Base-by-base conservation (phyloP, 1,284 basidiomycete genomes). In the Stygiomarasmius scandens region DNA sequence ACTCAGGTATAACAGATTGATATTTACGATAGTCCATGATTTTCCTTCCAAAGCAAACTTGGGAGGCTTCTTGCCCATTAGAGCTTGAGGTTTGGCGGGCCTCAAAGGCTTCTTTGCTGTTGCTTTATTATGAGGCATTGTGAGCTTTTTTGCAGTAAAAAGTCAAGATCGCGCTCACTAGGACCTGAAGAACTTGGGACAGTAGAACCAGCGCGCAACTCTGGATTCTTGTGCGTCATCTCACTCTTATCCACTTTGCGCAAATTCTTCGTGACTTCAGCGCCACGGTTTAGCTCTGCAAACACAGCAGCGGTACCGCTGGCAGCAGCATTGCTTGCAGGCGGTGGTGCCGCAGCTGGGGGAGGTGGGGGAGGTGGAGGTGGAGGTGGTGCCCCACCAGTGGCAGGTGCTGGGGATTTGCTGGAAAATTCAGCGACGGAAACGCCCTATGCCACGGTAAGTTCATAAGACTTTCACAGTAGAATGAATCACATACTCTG, bases 161-260 rank as follows among this genome's bases (percentile, higher is more conserved):
- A 32, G 29, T 32, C 29, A 6, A 6, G 29, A n/a, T n/a, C 12
- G 25, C 24, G 66, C 77, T 58, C 49, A 61, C 69, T 52, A 41
- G 74, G 63, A 22, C 77, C 63, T 19, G 73, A 49, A 22, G 74
- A 66, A 20, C 80, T 79, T 46, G 90, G 84, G 20, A 94, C 93
- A 16, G 78, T 77, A 56, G 82, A 81, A 23, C 84, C 74, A 3
- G 85, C 83, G 41, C 95, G 79, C 44, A 99, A 75, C 14, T 86
- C 82, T 0, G 97, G 96, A 68, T 99, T 99, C 83, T 99, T 98
- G 80, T 99, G 97, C 6, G 95, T 98, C 95, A 96, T 96, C 73
- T 98, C 89, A 64, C 92, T 96, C 75, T 89, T 87, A 71, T 97
- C 94, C 19, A 99, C 97, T 73, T 97, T 98, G 65, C 91, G 88